Evolutionary conservation across 345 rosid species (phyloP).

Genomic region (Eucalyptus urophylla): DNA sequence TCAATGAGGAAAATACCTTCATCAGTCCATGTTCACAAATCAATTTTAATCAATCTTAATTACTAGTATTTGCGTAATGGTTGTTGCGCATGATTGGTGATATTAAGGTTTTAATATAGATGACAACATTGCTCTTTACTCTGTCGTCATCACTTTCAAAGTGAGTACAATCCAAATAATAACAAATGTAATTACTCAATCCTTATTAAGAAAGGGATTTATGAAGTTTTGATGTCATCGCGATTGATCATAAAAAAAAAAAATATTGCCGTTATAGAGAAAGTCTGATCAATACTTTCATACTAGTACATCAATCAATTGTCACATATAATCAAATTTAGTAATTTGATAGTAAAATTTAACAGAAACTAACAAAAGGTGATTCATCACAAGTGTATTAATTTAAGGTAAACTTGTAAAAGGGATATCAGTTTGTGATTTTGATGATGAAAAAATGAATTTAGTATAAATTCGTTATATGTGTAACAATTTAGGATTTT

Average conservation of each 20-base stretch:
- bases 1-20: neutral
- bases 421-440: too few relatives aligned
- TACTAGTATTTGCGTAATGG: neutral
- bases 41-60: neutral
- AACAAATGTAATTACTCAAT: neutral
- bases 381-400: too few relatives aligned
- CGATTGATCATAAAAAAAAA: too few relatives aligned
- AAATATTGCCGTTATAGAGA: fast-evolving
- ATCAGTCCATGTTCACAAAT: neutral
- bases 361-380: fast-evolving
- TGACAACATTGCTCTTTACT: neutral
- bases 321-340: fast-evolving
- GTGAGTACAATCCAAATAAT: neutral
- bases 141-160: fast-evolving
- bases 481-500: too few relatives aligned
- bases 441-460: too few relatives aligned
- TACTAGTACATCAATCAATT: fast-evolving
- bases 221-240: neutral
- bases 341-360: too few relatives aligned
- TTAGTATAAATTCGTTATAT: too few relatives aligned
- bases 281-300: fast-evolving
- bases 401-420: fast-evolving
- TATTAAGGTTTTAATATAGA: neutral
- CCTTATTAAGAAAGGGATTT: neutral
- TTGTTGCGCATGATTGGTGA: fast-evolving